Conservation (phyloP, 2,329 filamentous ascomycete species). For the Pleoardoris graminearum region DNA sequence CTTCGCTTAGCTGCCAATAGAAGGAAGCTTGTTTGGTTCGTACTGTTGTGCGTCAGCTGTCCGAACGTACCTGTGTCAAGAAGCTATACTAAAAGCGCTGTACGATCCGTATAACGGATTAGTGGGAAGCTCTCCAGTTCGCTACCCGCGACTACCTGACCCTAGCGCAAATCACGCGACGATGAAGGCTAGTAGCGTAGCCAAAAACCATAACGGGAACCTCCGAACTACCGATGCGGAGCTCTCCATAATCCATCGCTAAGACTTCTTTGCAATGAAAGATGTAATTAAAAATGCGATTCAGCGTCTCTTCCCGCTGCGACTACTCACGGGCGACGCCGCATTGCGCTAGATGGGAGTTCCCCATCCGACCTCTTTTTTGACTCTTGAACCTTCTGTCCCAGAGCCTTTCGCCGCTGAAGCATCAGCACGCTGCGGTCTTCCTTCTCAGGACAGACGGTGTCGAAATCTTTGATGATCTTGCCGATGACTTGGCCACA, state of each 20-base stretch:
- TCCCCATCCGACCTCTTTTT: neutral
- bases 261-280: too few relatives aligned
- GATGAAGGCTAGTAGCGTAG: too few relatives aligned
- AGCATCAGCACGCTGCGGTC: slow-evolving; percentile 4
- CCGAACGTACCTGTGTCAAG: neutral
- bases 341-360: neutral
- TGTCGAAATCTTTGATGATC: slow-evolving; percentile 7
- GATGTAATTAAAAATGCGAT: too few relatives aligned
- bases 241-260: too few relatives aligned
- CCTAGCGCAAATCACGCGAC: too few relatives aligned
- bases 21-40: neutral
- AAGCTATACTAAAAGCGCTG: too few relatives aligned
- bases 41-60: neutral
- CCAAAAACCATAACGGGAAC: too few relatives aligned
- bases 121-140: too few relatives aligned
- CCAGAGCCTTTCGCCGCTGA: neutral
- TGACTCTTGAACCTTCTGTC: slow-evolving; percentile 3
- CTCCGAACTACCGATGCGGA: too few relatives aligned
- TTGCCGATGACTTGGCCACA: neutral
- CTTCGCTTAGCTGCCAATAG: neutral
- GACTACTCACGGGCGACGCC: neutral
- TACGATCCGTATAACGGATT: too few relatives aligned
- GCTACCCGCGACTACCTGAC: too few relatives aligned
- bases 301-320: too few relatives aligned
- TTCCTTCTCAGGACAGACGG: slow-evolving; percentile 4